Base-by-base conservation (phyloP, 768 basidiomycete genomes). In the Tephrocybe sp. region DNA sequence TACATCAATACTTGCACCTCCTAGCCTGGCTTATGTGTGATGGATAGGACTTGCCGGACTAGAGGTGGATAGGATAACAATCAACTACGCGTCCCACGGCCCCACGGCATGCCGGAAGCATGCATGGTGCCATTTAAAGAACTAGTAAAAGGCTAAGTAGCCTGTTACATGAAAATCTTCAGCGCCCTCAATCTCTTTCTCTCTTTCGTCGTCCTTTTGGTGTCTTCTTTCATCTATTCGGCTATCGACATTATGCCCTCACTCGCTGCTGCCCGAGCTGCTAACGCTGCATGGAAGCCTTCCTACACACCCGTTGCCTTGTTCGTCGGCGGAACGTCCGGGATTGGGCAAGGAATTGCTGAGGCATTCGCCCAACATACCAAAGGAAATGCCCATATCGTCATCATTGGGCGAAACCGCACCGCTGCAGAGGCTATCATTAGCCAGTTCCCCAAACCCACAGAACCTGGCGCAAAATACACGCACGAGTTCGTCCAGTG, bases 371-470 rank as follows among this genome's bases (percentile, higher is more conserved):
- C 71, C 4, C 54, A 58, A 1, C 64, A 71, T 58, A 73, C 71
- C 2, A 63, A 72, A 24, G 77, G 78, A 6, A 69, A 72, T 37
- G 68, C 69, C 12, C 71, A 73, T 48, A 76, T 79, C 60, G 61
- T 78, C 49, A 69, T 80, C 51, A 61, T 75, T 41, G 79, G 79
- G 3, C 70, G 78, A 31, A 78, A 77, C 60, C 63, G 69, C 34
- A 61, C 62, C n/a, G 72, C 76, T 13, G 78, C 76, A 5, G 67
- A 76, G 36, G 45, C 57, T 15, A 69, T 74, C 54, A 61, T 79
- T 51, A 61, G 68, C 1, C 42, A 45, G 5, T 50, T 78, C 51
- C 75, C 75, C 25, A 64, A 64, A 51, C 63, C 68, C 19, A 34
- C 46, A 12, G 16, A 28, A 19, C 41, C 50, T 7, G 49, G 34